phyloP scores from a whole-genome alignment of 192 early-diverging fungal species.

The Linderina pennispora region DNA sequence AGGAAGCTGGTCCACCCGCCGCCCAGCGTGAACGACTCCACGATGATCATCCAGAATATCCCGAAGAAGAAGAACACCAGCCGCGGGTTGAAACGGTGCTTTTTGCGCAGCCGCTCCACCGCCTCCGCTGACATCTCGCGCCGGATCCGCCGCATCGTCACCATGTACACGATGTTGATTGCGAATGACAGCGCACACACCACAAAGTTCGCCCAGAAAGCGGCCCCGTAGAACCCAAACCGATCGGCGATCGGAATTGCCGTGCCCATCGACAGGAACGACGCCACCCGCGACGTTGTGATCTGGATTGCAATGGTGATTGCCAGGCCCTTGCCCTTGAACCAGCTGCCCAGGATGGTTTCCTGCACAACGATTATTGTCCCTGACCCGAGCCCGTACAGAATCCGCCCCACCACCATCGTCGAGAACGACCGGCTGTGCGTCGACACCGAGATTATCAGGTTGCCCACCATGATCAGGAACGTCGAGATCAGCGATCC shows the following conservation, averaged over 20 bases:
- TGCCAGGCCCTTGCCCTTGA: constrained; percentile 60
- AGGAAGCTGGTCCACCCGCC: constrained; percentile 62
- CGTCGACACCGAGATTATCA: constrained; percentile 48
- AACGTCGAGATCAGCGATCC: constrained; percentile 51
- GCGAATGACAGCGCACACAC: constrained; percentile 62
- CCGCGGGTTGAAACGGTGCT: constrained; percentile 51
- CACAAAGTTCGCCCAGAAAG: constrained; percentile 55
- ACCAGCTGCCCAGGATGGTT: constrained; percentile 73
- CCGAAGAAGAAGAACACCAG: constrained; percentile 53
- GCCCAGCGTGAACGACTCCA: constrained; percentile 55
- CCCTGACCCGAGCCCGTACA: constrained; percentile 65
- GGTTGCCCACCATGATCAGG: constrained; percentile 51
- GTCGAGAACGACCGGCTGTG: constrained; percentile 35
- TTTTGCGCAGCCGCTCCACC: constrained; percentile 36
- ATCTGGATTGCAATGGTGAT: constrained; percentile 64
- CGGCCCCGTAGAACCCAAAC: constrained; percentile 37
- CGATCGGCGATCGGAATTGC: constrained; percentile 54
- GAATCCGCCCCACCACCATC: constrained; percentile 51
- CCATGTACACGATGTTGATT: constrained; percentile 64
- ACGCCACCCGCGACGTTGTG: constrained; percentile 63
- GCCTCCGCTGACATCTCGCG: constrained; percentile 12
- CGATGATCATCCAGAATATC: constrained; percentile 55
- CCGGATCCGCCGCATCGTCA: constrained; percentile 44
- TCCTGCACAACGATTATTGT: constrained; percentile 77
- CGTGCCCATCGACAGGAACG: constrained; percentile 62